Conservation (phyloP, 352 stramenopile species). For the Aphanomyces invadans region DNA sequence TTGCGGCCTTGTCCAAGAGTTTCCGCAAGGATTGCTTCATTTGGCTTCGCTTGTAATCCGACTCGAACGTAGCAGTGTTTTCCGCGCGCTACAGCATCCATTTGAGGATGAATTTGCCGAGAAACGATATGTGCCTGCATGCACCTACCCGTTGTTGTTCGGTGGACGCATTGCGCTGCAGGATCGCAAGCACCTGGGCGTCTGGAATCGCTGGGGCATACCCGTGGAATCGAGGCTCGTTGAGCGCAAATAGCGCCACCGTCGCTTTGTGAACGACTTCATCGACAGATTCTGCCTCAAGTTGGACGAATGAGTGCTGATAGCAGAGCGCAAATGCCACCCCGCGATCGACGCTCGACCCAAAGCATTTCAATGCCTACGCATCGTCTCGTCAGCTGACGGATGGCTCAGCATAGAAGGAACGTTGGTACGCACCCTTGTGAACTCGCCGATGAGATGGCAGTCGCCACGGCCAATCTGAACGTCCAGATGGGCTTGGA, state of each 20-base stretch:
- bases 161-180: conserved; percentile 16
- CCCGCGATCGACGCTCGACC: not conserved
- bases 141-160: conserved; percentile 15
- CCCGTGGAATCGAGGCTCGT: conserved; percentile 12
- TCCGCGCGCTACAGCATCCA: conserved; percentile 1
- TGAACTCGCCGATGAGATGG: conserved; percentile 54
- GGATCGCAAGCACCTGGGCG: not conserved
- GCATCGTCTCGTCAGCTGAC: too few relatives aligned
- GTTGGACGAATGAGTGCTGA: conserved; percentile 3
- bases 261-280: conserved; percentile 17
- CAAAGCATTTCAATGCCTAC: conserved; percentile 22
- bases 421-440: conserved; percentile 41
- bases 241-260: conserved; percentile 7
- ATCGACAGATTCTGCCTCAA: not conserved
- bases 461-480: conserved; percentile 71
- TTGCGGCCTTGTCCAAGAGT: conserved; percentile 11
- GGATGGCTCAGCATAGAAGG: too few relatives aligned
- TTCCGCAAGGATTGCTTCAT: conserved; percentile 9
- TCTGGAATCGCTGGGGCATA: conserved; percentile 14
- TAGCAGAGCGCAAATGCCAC: conserved; percentile 16
- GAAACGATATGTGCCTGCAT: not conserved
- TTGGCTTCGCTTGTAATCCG: conserved; percentile 13
- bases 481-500: conserved; percentile 73
- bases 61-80: conserved; percentile 14
- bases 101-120: not conserved